A percentile compares a stretch with the other conserved stretches of the same genome.
These are phyloP conservation scores for Saccharomycopsis babjevae DNA, from an alignment of 805 yeast species.

Conservation along the genomic window DNA sequence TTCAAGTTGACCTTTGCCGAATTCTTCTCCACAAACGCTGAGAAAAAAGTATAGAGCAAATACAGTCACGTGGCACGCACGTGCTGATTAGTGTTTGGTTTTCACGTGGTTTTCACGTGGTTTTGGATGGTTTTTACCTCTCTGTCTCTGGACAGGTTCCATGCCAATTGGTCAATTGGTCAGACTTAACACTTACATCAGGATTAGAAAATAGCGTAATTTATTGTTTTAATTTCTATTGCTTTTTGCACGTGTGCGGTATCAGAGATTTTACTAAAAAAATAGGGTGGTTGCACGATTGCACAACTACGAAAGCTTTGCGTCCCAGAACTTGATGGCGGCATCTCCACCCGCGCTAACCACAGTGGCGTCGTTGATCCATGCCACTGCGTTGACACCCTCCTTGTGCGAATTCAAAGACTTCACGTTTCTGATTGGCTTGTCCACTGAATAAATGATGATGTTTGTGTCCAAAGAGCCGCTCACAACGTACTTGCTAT, in stretches of 20 bases:
- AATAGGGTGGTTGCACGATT: too few species aligned
- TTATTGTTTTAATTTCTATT: neutral
- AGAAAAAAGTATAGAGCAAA: too few species aligned
- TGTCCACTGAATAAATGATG: conserved; percentile 66
- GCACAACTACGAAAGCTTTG: conserved; percentile 10
- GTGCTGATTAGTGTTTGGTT: too few species aligned
- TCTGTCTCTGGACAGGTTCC: too few species aligned
- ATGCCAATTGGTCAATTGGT: too few species aligned
- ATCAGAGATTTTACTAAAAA: too few species aligned
- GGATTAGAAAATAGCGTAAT: neutral
- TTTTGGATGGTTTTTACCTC: too few species aligned
- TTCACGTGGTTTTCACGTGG: neutral
- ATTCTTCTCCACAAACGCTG: too few species aligned
- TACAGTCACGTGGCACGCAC: too few species aligned
- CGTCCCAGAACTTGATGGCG: conserved; percentile 62
- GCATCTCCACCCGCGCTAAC: conserved; percentile 78
- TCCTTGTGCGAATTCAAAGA: conserved; percentile 74
- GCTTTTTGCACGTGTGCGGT: conserved; percentile 27
- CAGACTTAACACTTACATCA: too few species aligned
- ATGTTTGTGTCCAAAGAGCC: conserved; percentile 80
- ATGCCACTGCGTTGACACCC: conserved; percentile 67
- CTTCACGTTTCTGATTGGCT: conserved; percentile 71
- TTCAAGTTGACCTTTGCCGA: too few species aligned
- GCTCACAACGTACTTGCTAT: conserved; percentile 62
- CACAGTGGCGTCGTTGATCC: conserved; percentile 45